These are phyloP conservation scores for Daldinia sp. DNA, from an alignment of 2,329 filamentous ascomycete species.

Conservation along the genomic window DNA sequence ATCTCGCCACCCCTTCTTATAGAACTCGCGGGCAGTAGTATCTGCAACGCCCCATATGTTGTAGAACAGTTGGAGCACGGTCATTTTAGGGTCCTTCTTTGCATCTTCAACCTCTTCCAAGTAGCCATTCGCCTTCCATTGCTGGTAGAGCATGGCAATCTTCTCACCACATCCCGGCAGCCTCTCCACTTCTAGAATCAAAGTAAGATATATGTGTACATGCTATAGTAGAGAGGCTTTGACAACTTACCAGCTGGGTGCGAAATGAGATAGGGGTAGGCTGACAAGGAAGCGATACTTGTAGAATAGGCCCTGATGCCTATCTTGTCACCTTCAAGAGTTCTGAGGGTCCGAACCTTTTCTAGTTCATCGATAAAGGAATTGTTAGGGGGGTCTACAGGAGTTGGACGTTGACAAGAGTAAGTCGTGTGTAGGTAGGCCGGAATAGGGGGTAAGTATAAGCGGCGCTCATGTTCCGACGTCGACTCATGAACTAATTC, in stretches of 20 bases:
- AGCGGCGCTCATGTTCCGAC: constrained; percentile 76
- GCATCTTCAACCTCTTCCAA: constrained; percentile 74
- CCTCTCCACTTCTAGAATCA: constrained; percentile 59
- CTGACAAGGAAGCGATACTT: constrained; percentile 83
- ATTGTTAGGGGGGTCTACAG: constrained; percentile 76
- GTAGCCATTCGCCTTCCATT: constrained; percentile 73
- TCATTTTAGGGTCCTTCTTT: constrained; percentile 72
- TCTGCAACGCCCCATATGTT: constrained; percentile 94
- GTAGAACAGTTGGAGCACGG: constrained; percentile 77
- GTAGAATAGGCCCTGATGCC: constrained; percentile 89
- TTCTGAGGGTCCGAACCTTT: constrained; percentile 78
- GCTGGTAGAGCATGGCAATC: constrained; percentile 80
- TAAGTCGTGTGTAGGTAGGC: constrained; percentile 75
- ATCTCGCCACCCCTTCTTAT: constrained; percentile 81
- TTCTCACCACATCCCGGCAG: constrained; percentile 87
- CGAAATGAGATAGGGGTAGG: constrained; percentile 74
- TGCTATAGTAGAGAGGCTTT: constrained; percentile 49
- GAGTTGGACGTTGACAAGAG: constrained; percentile 84
- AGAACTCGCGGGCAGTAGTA: constrained; percentile 84
- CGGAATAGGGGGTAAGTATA: constrained; percentile 73
- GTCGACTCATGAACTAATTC: constrained; percentile 76
- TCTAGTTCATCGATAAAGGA: constrained; percentile 79
- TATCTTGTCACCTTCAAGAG: constrained; percentile 79
- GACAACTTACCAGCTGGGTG: constrained; percentile 56
- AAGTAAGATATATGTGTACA: constrained; percentile 16